A percentile compares a stretch with the other conserved stretches of the same genome.
phyloP scores from a whole-genome alignment of 225 moss, liverwort and hornwort genomes.

The Thuidium tamariscinum region DNA sequence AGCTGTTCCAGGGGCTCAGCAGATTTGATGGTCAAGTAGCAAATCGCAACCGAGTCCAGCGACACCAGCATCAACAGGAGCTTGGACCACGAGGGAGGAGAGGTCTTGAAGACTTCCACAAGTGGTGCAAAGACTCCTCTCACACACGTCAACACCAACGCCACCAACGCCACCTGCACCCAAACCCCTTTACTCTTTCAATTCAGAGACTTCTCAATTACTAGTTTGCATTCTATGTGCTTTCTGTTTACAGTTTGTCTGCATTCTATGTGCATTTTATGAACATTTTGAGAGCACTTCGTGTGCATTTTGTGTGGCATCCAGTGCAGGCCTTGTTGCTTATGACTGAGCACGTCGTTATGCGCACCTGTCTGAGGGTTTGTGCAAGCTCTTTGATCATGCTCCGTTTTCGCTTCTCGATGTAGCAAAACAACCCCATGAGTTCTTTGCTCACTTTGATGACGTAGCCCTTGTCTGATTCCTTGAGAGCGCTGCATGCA shows the following conservation, averaged over 20 bases:
- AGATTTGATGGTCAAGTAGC: conserved; percentile 74
- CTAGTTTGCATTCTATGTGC: not conserved
- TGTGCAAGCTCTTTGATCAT: conserved; percentile 69
- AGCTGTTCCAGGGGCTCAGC: conserved; percentile 83
- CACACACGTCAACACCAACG: conserved; percentile 34
- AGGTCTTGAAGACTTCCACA: conserved; percentile 74
- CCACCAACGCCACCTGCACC: conserved; percentile 44
- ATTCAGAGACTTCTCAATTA: not conserved
- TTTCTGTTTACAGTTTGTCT: not conserved
- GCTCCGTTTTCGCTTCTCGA: conserved; percentile 83
- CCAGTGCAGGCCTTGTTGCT: not conserved
- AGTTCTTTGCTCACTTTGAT: conserved; percentile 91
- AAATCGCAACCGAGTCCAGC: conserved; percentile 67
- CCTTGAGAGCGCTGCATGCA: conserved; percentile 4
- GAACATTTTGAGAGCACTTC: not conserved
- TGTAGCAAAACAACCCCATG: conserved; percentile 85
- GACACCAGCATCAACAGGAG: conserved; percentile 74
- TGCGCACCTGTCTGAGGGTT: conserved; percentile 52
- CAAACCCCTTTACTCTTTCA: not conserved
- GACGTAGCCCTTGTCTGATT: conserved; percentile 42
- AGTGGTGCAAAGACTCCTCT: conserved; percentile 65
- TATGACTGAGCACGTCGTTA: not conserved
- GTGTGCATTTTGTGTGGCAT: not conserved
- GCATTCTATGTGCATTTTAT: not conserved
- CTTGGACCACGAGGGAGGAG: conserved; percentile 72